A percentile compares a stretch with the other conserved stretches of the same genome.
phyloP scores from a whole-genome alignment of 148 eudicot genomes.

The Amaranthus hypochondriacus region DNA sequence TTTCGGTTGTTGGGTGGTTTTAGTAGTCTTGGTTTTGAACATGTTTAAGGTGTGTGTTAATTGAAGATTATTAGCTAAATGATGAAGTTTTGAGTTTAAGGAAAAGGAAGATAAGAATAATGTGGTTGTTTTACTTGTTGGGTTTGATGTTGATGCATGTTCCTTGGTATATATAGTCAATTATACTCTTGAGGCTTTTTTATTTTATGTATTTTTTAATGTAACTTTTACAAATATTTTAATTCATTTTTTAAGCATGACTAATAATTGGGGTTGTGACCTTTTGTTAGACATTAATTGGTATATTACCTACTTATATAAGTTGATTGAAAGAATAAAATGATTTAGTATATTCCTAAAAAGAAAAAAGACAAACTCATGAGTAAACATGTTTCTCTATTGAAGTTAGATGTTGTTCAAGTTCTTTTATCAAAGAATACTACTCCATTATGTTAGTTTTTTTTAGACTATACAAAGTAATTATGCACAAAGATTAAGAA shows the following conservation, averaged over 20 bases:
- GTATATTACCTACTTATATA: too few relatives aligned
- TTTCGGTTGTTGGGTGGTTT: neutral
- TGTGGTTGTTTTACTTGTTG: constrained; percentile 20
- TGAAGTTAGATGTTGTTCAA: too few relatives aligned
- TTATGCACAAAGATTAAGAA: too few relatives aligned
- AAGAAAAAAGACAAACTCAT: too few relatives aligned
- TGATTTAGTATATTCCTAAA: too few relatives aligned
- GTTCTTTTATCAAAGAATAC: too few relatives aligned
- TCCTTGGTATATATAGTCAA: constrained; percentile 23
- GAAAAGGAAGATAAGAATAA: neutral
- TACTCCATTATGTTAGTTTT: too few relatives aligned
- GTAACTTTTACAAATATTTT: neutral
- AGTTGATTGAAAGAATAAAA: too few relatives aligned
- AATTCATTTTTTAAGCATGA: neutral
- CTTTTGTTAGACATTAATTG: too few relatives aligned
- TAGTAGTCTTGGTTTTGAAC: constrained; percentile 30
- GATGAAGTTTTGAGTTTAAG: constrained; percentile 20
- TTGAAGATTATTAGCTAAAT: constrained; percentile 2
- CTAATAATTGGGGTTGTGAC: constrained; percentile 15
- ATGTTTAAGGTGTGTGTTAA: neutral
- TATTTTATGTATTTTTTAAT: constrained; percentile 1
- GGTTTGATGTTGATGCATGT: constrained; percentile 15
- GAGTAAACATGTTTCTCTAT: too few relatives aligned
- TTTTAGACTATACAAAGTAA: too few relatives aligned
- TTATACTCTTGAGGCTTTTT: neutral